Evolutionary conservation across 192 early-diverging fungal genomes (phyloP).

Genomic region (Paraglomus brasilianum): DNA sequence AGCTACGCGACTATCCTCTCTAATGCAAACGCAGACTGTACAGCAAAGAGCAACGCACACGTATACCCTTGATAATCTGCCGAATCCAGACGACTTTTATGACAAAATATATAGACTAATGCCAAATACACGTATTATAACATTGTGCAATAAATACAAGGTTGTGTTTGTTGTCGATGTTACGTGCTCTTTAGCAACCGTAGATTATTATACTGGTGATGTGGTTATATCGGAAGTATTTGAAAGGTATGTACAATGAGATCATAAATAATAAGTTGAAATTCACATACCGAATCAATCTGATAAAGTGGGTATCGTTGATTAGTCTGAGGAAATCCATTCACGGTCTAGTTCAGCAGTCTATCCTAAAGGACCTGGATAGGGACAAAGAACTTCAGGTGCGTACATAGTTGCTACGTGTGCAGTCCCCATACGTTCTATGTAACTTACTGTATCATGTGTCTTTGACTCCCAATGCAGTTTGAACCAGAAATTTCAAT

Average conservation of each 20-base stretch:
- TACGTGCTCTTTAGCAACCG: conserved; percentile 63
- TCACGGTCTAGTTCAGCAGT: conserved; percentile 38
- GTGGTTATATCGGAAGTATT: conserved; percentile 53
- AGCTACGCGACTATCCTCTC: conserved; percentile 8
- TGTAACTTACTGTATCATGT: background rate
- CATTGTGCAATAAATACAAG: conserved; percentile 55
- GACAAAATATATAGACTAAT: conserved; percentile 51
- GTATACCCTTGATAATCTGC: conserved; percentile 27
- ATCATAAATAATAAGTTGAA: conserved; percentile 6
- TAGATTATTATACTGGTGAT: conserved; percentile 42
- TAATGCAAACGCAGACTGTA: conserved; percentile 23
- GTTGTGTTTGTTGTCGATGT: conserved; percentile 72
- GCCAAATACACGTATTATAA: conserved; percentile 64
- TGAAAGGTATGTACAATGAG: conserved; percentile 44
- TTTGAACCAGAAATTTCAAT: conserved; percentile 46
- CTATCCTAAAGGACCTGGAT: conserved; percentile 33
- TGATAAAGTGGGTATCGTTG: background rate
- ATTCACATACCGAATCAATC: background rate
- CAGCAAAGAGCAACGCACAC: conserved; percentile 5
- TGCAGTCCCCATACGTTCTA: background rate
- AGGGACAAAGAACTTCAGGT: conserved; percentile 19
- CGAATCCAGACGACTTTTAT: background rate
- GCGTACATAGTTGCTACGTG: background rate
- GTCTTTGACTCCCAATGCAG: background rate
- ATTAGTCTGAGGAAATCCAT: conserved; percentile 33